Conservation (phyloP, 345 rosid genomes). For the Carallia brachiata region DNA sequence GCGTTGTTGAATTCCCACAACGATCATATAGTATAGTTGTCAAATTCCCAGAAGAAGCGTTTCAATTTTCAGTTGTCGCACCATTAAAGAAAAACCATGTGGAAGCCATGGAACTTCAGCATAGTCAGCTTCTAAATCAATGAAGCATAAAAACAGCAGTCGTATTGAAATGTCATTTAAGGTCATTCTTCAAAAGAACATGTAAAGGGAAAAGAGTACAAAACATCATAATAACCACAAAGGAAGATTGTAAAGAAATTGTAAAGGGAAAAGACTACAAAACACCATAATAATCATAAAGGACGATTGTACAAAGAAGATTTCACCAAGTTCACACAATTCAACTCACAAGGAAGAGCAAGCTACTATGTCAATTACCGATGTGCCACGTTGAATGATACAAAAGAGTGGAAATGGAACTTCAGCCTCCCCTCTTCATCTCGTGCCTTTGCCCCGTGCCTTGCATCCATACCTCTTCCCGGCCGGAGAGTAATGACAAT, state of each 20-base stretch:
- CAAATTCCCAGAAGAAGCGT: slow-evolving; percentile 6
- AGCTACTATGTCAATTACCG: slow-evolving; percentile 44
- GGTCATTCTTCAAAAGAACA: too few relatives aligned
- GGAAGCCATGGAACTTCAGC: not conserved
- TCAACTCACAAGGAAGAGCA: too few relatives aligned
- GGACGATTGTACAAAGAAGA: not conserved
- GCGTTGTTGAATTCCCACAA: too few relatives aligned
- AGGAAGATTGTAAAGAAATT: too few relatives aligned
- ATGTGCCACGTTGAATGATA: slow-evolving; percentile 80
- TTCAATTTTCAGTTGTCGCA: not conserved
- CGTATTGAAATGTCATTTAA: too few relatives aligned
- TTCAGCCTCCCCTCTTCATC: slow-evolving; percentile 96
- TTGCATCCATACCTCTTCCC: slow-evolving; percentile 85
- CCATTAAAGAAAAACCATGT: not conserved
- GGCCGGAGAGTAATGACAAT: slow-evolving; percentile 72
- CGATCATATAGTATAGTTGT: slow-evolving; percentile 1
- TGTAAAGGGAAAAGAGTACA: not conserved
- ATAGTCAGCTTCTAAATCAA: too few relatives aligned
- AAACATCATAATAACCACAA: not conserved
- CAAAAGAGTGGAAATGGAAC: slow-evolving; percentile 92
- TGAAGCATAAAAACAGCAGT: too few relatives aligned
- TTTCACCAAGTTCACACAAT: not conserved
- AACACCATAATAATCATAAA: not conserved
- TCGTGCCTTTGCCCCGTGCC: slow-evolving; percentile 79
- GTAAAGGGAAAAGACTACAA: not conserved